These are phyloP conservation scores for Warburgia ugandensis DNA, from an alignment of 164 flowering plant species.

Conservation along the genomic window DNA sequence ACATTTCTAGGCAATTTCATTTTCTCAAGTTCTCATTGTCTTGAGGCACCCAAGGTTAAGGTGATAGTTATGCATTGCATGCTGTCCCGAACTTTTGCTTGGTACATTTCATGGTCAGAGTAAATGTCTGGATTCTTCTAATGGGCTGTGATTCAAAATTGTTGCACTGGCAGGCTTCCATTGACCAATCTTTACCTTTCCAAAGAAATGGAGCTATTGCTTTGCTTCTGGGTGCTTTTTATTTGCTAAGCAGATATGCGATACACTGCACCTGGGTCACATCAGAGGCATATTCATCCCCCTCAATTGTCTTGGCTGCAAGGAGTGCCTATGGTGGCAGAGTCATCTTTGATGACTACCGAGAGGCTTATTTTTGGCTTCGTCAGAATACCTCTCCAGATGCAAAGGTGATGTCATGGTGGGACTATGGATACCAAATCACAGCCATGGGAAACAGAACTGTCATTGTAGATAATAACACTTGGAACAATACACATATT, in stretches of 20 bases:
- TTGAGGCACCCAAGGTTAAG: too few relatives aligned
- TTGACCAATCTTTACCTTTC: conserved; percentile 82
- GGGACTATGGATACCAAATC: conserved; percentile 99
- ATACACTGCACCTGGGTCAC: conserved; percentile 98
- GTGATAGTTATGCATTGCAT: too few relatives aligned
- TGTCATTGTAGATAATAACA: conserved; percentile 95
- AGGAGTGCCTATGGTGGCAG: conserved; percentile 93
- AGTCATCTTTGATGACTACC: conserved; percentile 94
- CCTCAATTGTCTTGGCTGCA: conserved; percentile 97
- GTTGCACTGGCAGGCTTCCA: conserved; percentile 39
- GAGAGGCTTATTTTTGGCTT: conserved; percentile 99
- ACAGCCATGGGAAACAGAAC: conserved; percentile 99
- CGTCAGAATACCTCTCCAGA: conserved; percentile 93
- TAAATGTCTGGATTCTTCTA: not conserved
- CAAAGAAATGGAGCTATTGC: conserved; percentile 79
- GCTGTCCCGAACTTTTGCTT: too few relatives aligned
- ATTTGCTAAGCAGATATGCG: conserved; percentile 81
- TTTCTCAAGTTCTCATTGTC: too few relatives aligned
- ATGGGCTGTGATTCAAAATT: conserved; percentile 4
- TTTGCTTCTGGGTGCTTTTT: conserved; percentile 84
- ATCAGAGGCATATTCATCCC: conserved; percentile 98
- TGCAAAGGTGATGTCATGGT: conserved; percentile 99
- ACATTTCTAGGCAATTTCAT: too few relatives aligned
- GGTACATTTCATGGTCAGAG: not conserved
- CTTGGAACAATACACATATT: conserved; percentile 98